phyloP scores from a whole-genome alignment of 148 eudicot genomes.

The Cornus kousa region DNA sequence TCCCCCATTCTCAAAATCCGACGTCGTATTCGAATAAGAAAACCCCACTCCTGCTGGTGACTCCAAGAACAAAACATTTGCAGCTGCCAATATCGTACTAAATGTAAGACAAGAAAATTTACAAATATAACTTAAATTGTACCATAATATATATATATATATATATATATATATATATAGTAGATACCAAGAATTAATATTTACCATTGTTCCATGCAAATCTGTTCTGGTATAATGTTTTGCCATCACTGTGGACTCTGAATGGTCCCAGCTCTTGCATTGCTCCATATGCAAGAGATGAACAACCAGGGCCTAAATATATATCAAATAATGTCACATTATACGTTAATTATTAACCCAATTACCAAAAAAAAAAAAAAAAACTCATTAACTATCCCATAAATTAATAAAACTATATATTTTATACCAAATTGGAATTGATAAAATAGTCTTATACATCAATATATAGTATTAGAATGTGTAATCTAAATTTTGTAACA shows the following conservation, averaged over 20 bases:
- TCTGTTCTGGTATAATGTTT: slow-evolving; percentile 53
- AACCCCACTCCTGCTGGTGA: slow-evolving; percentile 86
- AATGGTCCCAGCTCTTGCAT: slow-evolving; percentile 81
- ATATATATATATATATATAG: neutral
- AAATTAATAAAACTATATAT: neutral
- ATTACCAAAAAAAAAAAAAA: too few relatives aligned
- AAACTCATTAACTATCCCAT: too few relatives aligned
- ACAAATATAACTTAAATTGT: neutral
- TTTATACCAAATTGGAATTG: neutral
- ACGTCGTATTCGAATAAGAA: slow-evolving; percentile 65
- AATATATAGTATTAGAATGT: too few relatives aligned
- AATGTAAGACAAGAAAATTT: too few relatives aligned
- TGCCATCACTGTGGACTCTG: slow-evolving; percentile 76
- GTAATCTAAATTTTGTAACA: too few relatives aligned
- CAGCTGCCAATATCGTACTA: slow-evolving; percentile 30
- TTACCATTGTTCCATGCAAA: slow-evolving; percentile 77
- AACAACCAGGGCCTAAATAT: slow-evolving; percentile 75
- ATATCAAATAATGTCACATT: neutral
- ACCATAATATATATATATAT: neutral
- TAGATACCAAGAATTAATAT: neutral
- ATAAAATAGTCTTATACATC: neutral
- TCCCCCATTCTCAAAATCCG: slow-evolving; percentile 44
- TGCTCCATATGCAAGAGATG: slow-evolving; percentile 85
- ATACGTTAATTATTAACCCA: too few relatives aligned
- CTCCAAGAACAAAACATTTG: slow-evolving; percentile 78